Evolutionary conservation across 2,329 filamentous ascomycete genomes (phyloP).

Genomic region (Reticulascus tulasneorum): DNA sequence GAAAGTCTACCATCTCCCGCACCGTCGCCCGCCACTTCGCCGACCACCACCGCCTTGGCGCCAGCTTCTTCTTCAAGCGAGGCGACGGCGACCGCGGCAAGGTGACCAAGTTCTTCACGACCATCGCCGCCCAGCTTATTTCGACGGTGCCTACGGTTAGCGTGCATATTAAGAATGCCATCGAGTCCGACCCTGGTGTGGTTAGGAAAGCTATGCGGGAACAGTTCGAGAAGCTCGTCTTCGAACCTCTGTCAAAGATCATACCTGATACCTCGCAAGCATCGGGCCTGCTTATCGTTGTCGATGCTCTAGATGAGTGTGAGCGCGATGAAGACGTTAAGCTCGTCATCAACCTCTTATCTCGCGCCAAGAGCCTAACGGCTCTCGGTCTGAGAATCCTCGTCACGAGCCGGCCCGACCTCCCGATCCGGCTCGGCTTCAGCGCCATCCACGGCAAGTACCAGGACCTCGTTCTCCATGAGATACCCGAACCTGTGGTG

Average conservation of each 20-base stretch:
- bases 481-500: conserved; percentile 24
- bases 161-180: conserved; percentile 19
- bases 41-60: conserved; percentile 18
- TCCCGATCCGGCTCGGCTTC: conserved; percentile 33
- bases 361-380: conserved; percentile 6
- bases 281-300: conserved; percentile 20
- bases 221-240: conserved; percentile 36
- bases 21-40: conserved; percentile 21
- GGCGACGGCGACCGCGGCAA: conserved; percentile 33
- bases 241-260: conserved; percentile 23
- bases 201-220: conserved; percentile 21
- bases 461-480: conserved; percentile 30
- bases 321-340: conserved; percentile 22
- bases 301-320: conserved; percentile 28
- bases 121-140: conserved; percentile 23
- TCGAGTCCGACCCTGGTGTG: conserved; percentile 25
- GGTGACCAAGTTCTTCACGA: conserved; percentile 32
- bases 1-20: conserved; percentile 34
- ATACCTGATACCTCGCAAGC: conserved; percentile 8
- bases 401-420: conserved; percentile 36
- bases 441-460: conserved; percentile 19
- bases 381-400: conserved; percentile 21
- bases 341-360: conserved; percentile 22
- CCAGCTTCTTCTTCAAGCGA: conserved; percentile 42
- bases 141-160: conserved; percentile 28